Evolutionary conservation across 2,329 filamentous ascomycete genomes (phyloP), one percentile per base, ranked within the genome.

Genomic region (Venturia oleaginea): DNA sequence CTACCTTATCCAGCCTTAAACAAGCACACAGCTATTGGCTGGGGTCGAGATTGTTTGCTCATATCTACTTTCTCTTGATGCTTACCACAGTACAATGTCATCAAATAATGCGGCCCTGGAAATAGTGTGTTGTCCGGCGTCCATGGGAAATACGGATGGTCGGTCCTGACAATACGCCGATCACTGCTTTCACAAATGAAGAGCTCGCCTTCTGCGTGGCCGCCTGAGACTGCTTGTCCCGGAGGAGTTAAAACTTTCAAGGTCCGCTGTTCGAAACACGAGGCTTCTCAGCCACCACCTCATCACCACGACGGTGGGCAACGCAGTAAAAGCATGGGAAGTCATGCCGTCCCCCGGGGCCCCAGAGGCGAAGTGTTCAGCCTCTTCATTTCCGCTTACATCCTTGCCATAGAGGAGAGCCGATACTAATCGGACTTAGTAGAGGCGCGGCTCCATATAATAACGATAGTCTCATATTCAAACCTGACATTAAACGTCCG

Each of bases 231-330:
- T 34, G 51, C 30, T 22, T 34, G 51, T 57, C 51, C 51, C 27
- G 34, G 51, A 57, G 30, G 22, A 34, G 30, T 15, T 3, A 3
- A 34, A 19, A 34, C 27, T 34, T 57, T 34, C 30, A 3, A 32
- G 13, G 51, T 57, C 19, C 5, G 27, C 30, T 34, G 30, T 19
- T 51, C 46, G 51, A 57, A 34, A 57, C 51, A 34, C 51, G 27
- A 57, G 34, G 46, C 46, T 57, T 57, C 51, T 57, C 51, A 57
- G 51, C 51, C 51, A 57, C 51, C 51, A n/a, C 30, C 30, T 57
- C 51, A 55, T 27, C 51, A 57, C 34, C 27, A 15, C 27, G n/a
- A 57, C 51, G 51, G 27, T 34, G 27, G 27, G 5, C 30, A 34
- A 57, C 27, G 51, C 51, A 8, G 27, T 15, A 57, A 32, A 34